These are phyloP conservation scores for Tetraselmis striata DNA, from an alignment of 139 green algal genomes.

Conservation along the genomic window DNA sequence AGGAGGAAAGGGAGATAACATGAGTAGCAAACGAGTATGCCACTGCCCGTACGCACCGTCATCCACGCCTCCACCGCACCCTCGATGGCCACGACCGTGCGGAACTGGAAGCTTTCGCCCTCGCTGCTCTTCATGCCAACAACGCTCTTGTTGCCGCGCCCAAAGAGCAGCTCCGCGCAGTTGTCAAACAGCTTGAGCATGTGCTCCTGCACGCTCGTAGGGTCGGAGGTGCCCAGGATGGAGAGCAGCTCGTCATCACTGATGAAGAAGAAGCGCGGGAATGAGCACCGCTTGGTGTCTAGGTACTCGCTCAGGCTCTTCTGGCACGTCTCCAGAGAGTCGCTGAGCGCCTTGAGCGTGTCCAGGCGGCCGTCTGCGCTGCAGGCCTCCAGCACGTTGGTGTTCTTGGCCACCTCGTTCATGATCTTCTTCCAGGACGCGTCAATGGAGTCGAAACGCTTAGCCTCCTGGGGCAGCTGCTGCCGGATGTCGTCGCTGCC, in stretches of 20 bases:
- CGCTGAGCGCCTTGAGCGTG: conserved; percentile 46
- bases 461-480: conserved; percentile 76
- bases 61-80: conserved; percentile 83
- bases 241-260: conserved; percentile 78
- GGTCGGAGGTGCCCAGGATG: conserved; percentile 72
- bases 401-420: conserved; percentile 63
- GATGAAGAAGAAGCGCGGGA: conserved; percentile 86
- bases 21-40: too few species aligned
- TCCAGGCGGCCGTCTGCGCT: conserved; percentile 34
- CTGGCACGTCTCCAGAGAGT: conserved; percentile 74
- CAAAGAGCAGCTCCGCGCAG: conserved; percentile 62
- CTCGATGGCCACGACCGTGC: conserved; percentile 54
- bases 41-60: conserved; percentile 32
- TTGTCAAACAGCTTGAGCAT: conserved; percentile 95
- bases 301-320: conserved; percentile 77
- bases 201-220: conserved; percentile 76
- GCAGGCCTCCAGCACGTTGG: conserved; percentile 70
- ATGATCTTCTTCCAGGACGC: conserved; percentile 73
- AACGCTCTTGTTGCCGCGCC: conserved; percentile 73
- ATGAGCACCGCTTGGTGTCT: conserved; percentile 73
- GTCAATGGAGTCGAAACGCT: conserved; percentile 77
- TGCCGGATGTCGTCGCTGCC: conserved; percentile 74
- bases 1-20: too few species aligned
- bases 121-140: conserved; percentile 74
- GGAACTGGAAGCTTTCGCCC: conserved; percentile 77